phyloP scores from a whole-genome alignment of 2,329 filamentous ascomycete genomes.

The Fusarium abutilonis region DNA sequence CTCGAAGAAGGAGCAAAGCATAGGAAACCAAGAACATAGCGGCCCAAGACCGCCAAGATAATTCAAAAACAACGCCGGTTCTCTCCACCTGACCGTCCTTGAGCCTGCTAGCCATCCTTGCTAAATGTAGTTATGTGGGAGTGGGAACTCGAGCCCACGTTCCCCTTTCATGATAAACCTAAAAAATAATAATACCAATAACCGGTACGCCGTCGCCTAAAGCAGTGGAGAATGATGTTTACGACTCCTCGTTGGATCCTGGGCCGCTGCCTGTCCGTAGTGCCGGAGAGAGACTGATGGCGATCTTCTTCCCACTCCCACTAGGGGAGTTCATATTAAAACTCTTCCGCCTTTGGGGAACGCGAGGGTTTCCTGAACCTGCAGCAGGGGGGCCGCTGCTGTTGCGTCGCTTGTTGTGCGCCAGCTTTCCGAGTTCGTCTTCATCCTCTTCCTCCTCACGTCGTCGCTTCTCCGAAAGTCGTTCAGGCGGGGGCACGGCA shows the following conservation, averaged over 20 bases:
- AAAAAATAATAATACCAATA: slow-evolving; percentile 31
- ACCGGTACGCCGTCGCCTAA: slow-evolving; percentile 45
- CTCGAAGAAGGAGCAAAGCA: slow-evolving; percentile 6
- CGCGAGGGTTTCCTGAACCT: slow-evolving; percentile 49
- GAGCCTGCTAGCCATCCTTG: slow-evolving; percentile 33
- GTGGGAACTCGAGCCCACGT: slow-evolving; percentile 26
- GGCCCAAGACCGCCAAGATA: slow-evolving; percentile 29
- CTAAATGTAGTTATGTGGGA: slow-evolving; percentile 35
- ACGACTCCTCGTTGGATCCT: slow-evolving; percentile 55
- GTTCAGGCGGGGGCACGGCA: slow-evolving; percentile 72
- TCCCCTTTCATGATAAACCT: slow-evolving; percentile 31
- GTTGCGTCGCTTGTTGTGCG: slow-evolving; percentile 70
- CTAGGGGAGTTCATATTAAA: slow-evolving; percentile 55
- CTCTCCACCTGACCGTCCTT: slow-evolving; percentile 34
- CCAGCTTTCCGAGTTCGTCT: slow-evolving; percentile 87
- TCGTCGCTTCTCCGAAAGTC: slow-evolving; percentile 86
- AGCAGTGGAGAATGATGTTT: slow-evolving; percentile 37
- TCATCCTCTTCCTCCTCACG: slow-evolving; percentile 92
- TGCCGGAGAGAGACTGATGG: slow-evolving; percentile 64
- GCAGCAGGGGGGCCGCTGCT: slow-evolving; percentile 62
- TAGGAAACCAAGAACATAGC: slow-evolving; percentile 29
- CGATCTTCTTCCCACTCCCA: slow-evolving; percentile 62
- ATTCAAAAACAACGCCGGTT: slow-evolving; percentile 42
- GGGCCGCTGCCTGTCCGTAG: slow-evolving; percentile 54
- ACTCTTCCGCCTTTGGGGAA: slow-evolving; percentile 51